Evolutionary conservation across 495 filamentous ascomycete genomes (phyloP).

Genomic region (Elaphomyces granulatus): DNA sequence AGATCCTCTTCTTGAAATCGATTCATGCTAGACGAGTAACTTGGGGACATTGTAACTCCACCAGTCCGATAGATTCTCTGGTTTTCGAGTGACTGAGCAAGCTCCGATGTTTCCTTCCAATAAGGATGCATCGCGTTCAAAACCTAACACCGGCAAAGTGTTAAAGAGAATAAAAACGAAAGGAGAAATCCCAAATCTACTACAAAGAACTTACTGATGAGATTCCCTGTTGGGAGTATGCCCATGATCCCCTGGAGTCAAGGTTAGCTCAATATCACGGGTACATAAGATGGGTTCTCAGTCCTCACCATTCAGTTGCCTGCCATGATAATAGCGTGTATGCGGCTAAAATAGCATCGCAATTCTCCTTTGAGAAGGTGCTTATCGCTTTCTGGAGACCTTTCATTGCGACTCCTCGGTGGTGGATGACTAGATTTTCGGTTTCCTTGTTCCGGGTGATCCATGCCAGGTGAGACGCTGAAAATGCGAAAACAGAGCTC

Average conservation of each 20-base stretch:
- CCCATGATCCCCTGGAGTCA: conserved; percentile 67
- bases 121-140: conserved; percentile 73
- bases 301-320: conserved; percentile 81
- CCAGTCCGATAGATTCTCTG: conserved; percentile 35
- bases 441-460: conserved; percentile 68
- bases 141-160: too few relatives aligned
- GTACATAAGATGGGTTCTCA: conserved; percentile 16
- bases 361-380: conserved; percentile 71
- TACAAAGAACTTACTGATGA: conserved; percentile 52
- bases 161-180: not conserved
- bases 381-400: conserved; percentile 79
- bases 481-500: conserved; percentile 80
- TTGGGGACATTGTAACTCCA: not conserved
- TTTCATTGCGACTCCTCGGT: conserved; percentile 69
- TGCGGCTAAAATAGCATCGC: conserved; percentile 82
- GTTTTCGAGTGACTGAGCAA: conserved; percentile 70
- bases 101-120: conserved; percentile 81
- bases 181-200: not conserved
- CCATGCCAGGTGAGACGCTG: conserved; percentile 82
- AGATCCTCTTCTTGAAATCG: conserved; percentile 45
- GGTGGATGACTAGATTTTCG: conserved; percentile 71
- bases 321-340: conserved; percentile 94
- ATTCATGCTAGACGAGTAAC: conserved; percentile 30
- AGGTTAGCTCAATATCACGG: conserved; percentile 20
- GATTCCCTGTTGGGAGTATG: conserved; percentile 80